phyloP scores from a whole-genome alignment of 1,284 basidiomycete genomes.

The Entoloma clypeatum region DNA sequence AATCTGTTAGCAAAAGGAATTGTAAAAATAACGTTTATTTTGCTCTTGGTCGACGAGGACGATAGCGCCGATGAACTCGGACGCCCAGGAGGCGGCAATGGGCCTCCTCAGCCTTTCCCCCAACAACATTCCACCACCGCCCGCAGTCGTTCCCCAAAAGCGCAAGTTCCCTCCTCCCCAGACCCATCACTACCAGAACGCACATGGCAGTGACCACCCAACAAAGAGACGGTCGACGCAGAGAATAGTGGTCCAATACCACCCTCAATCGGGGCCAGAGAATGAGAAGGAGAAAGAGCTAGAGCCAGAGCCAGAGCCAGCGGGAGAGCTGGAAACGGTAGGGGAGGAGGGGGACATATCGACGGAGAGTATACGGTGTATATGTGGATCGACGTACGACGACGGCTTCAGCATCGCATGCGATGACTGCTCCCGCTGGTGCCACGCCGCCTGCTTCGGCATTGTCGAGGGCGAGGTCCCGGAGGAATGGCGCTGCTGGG shows the following conservation, averaged over 20 bases:
- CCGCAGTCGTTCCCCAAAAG: constrained; percentile 19
- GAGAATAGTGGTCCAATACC: no score
- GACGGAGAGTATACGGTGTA: constrained; percentile 57
- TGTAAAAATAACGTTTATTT: no score
- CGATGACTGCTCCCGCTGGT: constrained; percentile 87
- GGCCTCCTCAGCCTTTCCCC: constrained; percentile 25
- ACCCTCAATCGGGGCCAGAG: constrained; percentile 1
- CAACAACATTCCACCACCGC: constrained; percentile 15
- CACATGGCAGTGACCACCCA: neutral
- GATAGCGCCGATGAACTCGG: constrained; percentile 24
- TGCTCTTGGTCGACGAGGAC: no score
- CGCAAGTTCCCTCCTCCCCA: constrained; percentile 19
- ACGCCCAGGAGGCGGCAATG: constrained; percentile 27
- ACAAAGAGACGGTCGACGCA: neutral
- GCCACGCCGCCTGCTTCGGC: constrained; percentile 85
- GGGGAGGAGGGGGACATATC: constrained; percentile 13
- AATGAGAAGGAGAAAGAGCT: constrained; percentile 5
- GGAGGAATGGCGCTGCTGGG: constrained; percentile 69
- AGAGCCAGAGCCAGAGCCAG: neutral
- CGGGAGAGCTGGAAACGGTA: neutral
- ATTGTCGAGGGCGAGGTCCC: constrained; percentile 69
- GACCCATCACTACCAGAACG: constrained; percentile 3
- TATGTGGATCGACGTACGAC: constrained; percentile 73
- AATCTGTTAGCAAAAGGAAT: no score
- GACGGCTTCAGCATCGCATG: constrained; percentile 94